Evolutionary conservation across 2,329 filamentous ascomycete genomes (phyloP).

Genomic region (Curvularia spicifera): DNA sequence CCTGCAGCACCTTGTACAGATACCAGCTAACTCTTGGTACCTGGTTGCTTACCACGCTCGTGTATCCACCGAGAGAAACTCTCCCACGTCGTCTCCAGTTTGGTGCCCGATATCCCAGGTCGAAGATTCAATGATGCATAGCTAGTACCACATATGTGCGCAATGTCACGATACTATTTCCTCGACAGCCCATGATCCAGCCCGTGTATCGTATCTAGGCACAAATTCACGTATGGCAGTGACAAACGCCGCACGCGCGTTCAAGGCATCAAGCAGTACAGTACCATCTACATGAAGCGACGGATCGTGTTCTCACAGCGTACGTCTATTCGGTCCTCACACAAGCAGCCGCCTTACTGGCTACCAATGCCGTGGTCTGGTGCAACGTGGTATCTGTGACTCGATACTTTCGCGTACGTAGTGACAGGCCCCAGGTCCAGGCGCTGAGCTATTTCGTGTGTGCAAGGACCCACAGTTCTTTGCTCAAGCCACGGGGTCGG

Average conservation of each 20-base stretch:
- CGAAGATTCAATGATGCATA: no score
- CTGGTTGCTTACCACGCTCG: no score
- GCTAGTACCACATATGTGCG: background rate
- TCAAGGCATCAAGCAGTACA: background rate
- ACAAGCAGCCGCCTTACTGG: constrained; percentile 2
- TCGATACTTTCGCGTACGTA: constrained; percentile 12
- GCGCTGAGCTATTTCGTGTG: constrained; percentile 6
- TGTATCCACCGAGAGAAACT: no score
- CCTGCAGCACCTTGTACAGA: no score
- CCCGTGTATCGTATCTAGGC: constrained; percentile 4
- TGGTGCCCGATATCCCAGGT: background rate
- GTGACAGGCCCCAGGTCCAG: constrained; percentile 13
- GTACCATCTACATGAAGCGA: constrained; percentile 7
- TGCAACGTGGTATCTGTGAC: constrained; percentile 14
- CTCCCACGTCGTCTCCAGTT: background rate
- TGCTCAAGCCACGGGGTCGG: constrained; percentile 7
- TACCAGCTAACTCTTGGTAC: no score
- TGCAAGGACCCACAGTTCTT: constrained; percentile 21
- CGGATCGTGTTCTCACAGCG: background rate
- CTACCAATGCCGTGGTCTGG: constrained; percentile 7
- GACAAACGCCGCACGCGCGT: constrained; percentile 5
- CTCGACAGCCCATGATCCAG: background rate
- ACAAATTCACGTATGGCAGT: constrained; percentile 1
- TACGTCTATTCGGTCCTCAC: constrained; percentile 8
- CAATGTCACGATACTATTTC: background rate